These are phyloP conservation scores for Spathaspora passalidarum DNA, from an alignment of 805 yeast genomes.

Conservation along the genomic window DNA sequence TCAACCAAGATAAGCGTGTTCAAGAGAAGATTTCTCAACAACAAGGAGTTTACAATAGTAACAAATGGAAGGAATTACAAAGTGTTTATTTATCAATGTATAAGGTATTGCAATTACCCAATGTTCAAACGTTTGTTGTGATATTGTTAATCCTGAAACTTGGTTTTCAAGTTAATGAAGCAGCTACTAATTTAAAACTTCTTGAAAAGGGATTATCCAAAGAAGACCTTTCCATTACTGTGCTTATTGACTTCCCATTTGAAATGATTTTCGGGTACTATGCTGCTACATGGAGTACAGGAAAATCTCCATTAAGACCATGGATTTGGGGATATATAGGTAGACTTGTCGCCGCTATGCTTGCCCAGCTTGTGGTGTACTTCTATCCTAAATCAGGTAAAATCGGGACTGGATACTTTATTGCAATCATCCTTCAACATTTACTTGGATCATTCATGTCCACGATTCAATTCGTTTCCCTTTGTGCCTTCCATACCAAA, in stretches of 20 bases:
- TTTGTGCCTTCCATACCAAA: constrained; percentile 91
- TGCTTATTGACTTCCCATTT: constrained; percentile 91
- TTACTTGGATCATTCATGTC: constrained; percentile 86
- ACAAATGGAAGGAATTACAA: constrained; percentile 29
- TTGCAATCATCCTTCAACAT: constrained; percentile 78
- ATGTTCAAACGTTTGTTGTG: constrained; percentile 69
- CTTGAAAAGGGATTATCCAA: constrained; percentile 89
- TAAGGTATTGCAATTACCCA: constrained; percentile 62
- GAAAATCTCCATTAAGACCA: constrained; percentile 72
- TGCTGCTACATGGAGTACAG: constrained; percentile 92
- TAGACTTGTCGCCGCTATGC: constrained; percentile 65
- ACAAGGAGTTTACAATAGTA: constrained; percentile 19
- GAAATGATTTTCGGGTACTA: constrained; percentile 94
- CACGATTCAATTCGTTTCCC: constrained; percentile 91
- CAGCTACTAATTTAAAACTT: constrained; percentile 88
- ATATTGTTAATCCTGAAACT: constrained; percentile 80
- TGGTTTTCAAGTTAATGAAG: constrained; percentile 95
- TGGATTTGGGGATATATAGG: constrained; percentile 91
- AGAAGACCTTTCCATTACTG: constrained; percentile 91
- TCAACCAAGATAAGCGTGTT: constrained; percentile 27
- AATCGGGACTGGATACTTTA: constrained; percentile 55
- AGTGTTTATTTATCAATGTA: constrained; percentile 65
- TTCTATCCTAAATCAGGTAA: constrained; percentile 59
- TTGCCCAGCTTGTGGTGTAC: constrained; percentile 73
- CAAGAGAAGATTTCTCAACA: constrained; percentile 22